Conservation (phyloP, 2,329 filamentous ascomycete genomes). For the Trematosphaeria pertusa region DNA sequence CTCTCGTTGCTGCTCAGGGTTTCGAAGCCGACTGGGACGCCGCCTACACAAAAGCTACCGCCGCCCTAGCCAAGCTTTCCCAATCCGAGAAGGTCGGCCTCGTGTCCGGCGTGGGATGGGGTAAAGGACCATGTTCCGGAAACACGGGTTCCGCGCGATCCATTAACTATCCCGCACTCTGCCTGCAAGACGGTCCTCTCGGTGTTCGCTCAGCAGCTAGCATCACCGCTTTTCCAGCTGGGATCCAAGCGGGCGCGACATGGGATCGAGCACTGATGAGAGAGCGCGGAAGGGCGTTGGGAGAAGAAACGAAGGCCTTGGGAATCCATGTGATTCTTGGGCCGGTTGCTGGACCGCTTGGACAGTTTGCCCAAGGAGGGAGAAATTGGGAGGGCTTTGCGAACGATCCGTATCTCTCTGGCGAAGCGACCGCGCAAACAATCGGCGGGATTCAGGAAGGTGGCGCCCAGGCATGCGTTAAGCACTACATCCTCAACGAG, state of each 20-base stretch:
- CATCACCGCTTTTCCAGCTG: slow-evolving; percentile 40
- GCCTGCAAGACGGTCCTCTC: slow-evolving; percentile 48
- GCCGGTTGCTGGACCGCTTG: slow-evolving; percentile 72
- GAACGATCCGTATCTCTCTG: slow-evolving; percentile 69
- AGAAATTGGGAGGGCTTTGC: slow-evolving; percentile 79
- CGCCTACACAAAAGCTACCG: no score
- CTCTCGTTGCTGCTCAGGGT: no score
- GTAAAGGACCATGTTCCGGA: slow-evolving; percentile 43
- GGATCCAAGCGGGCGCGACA: slow-evolving; percentile 64
- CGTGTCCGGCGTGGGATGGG: no score
- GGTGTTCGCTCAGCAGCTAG: slow-evolving; percentile 42
- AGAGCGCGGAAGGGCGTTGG: slow-evolving; percentile 69
- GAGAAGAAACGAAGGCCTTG: slow-evolving; percentile 74
- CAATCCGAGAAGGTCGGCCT: no score
- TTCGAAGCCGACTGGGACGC: no score
- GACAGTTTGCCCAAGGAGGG: slow-evolving; percentile 73
- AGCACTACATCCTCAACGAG: slow-evolving; percentile 58
- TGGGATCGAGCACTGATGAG: slow-evolving; percentile 76
- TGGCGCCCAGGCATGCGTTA: slow-evolving; percentile 45
- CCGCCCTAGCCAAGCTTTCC: no score
- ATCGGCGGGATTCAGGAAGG: slow-evolving; percentile 61
- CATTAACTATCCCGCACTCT: slow-evolving; percentile 47
- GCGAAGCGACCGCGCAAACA: slow-evolving; percentile 57
- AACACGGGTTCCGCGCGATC: slow-evolving; percentile 46
- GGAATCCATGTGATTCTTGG: slow-evolving; percentile 74